These are phyloP conservation scores for Laburnicola sp. DNA, from an alignment of 2,329 filamentous ascomycete genomes.

Conservation along the genomic window DNA sequence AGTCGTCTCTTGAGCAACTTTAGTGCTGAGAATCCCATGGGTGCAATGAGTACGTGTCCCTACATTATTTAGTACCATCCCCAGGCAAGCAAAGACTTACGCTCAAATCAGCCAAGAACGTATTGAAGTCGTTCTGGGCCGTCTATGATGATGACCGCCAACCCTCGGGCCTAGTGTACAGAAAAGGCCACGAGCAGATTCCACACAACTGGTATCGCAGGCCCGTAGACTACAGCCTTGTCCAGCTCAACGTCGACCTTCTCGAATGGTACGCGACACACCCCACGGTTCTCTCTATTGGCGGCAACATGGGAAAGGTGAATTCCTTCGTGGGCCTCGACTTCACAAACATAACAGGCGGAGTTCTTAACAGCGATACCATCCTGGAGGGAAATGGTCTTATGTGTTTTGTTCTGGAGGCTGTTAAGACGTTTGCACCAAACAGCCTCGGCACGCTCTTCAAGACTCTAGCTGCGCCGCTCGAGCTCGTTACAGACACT, in stretches of 20 bases:
- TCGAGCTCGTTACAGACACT: slow-evolving; percentile 23
- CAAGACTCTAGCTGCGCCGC: slow-evolving; percentile 24
- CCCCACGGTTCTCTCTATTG: slow-evolving; percentile 40
- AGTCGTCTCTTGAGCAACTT: slow-evolving; percentile 36
- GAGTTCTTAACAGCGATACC: slow-evolving; percentile 10
- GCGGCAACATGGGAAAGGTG: slow-evolving; percentile 57
- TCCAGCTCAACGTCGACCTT: slow-evolving; percentile 33
- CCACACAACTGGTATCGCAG: slow-evolving; percentile 58
- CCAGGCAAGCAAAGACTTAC: too few relatives aligned
- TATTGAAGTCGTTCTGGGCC: slow-evolving; percentile 54
- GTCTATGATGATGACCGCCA: slow-evolving; percentile 47
- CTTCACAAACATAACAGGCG: not conserved
- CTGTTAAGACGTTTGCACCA: slow-evolving; percentile 40
- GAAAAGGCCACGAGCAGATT: slow-evolving; percentile 55
- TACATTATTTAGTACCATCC: too few relatives aligned
- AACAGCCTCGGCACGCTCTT: slow-evolving; percentile 39
- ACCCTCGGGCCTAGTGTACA: slow-evolving; percentile 43
- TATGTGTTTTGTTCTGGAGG: slow-evolving; percentile 42
- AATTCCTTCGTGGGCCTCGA: slow-evolving; percentile 56
- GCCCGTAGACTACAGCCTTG: slow-evolving; percentile 52
- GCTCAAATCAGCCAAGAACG: slow-evolving; percentile 15
- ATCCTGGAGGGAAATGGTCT: slow-evolving; percentile 48
- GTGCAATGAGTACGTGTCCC: too few relatives aligned
- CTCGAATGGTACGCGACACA: slow-evolving; percentile 19
- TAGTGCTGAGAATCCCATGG: slow-evolving; percentile 3